Conservation (phyloP, 108 stramenopile genomes). For the Skeletonema grethae region DNA sequence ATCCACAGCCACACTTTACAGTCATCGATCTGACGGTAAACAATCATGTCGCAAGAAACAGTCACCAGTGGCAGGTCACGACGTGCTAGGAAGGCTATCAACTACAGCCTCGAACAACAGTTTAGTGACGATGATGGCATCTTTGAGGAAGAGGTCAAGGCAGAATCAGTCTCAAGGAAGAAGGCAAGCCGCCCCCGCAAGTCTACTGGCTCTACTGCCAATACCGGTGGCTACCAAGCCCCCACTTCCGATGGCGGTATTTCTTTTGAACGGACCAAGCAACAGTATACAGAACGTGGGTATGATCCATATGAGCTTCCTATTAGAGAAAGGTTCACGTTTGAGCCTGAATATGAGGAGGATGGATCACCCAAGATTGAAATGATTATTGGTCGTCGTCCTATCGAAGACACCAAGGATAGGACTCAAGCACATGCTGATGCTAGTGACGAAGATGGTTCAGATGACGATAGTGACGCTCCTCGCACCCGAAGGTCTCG, state of each 20-base stretch:
- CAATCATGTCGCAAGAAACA: constrained; percentile 5
- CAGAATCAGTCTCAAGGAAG: constrained; percentile 17
- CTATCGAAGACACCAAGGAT: constrained; percentile 71
- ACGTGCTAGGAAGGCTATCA: constrained; percentile 60
- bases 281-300: constrained; percentile 75
- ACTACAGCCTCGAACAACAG: constrained; percentile 82
- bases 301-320: constrained; percentile 79
- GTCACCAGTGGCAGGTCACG: constrained; percentile 14
- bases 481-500: constrained; percentile 10
- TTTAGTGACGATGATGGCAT: constrained; percentile 80
- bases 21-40: neutral
- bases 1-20: neutral
- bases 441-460: constrained; percentile 25
- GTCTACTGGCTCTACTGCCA: constrained; percentile 20
- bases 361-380: constrained; percentile 95
- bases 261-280: constrained; percentile 32
- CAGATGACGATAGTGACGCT: constrained; percentile 26
- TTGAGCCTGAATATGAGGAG: constrained; percentile 90
- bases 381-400: constrained; percentile 88
- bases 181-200: constrained; percentile 17
- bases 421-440: constrained; percentile 24
- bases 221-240: neutral
- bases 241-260: constrained; percentile 1
- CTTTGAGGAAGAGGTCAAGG: constrained; percentile 68
- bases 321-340: constrained; percentile 86